A percentile compares a stretch with the other conserved stretches of the same genome.
These are phyloP conservation scores for Penicillium carneum DNA, from an alignment of 2,329 filamentous ascomycete genomes.

Conservation along the genomic window DNA sequence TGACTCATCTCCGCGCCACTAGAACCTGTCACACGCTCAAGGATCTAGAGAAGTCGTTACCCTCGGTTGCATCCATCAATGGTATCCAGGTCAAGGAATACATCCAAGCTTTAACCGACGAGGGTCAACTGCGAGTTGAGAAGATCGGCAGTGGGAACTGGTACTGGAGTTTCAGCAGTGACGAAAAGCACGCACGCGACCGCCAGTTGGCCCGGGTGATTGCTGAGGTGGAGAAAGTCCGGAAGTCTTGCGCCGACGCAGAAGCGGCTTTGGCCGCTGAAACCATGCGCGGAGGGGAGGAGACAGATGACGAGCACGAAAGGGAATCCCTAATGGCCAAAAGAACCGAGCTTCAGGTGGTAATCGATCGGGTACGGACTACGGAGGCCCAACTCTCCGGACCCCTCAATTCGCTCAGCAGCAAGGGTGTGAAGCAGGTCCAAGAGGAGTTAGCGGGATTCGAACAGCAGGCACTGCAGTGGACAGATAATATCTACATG, in stretches of 20 bases:
- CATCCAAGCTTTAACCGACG: conserved; percentile 67
- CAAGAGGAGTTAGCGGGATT: conserved; percentile 45
- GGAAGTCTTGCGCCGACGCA: conserved; percentile 41
- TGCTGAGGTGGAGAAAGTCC: conserved; percentile 42
- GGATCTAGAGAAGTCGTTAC: conserved; percentile 71
- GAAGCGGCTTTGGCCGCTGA: conserved; percentile 50
- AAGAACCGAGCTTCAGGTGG: conserved; percentile 38
- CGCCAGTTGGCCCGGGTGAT: conserved; percentile 37
- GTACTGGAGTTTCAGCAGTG: conserved; percentile 72
- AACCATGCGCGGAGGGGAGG: conserved; percentile 41
- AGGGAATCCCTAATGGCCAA: conserved; percentile 31
- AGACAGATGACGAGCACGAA: conserved; percentile 34
- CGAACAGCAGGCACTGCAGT: conserved; percentile 44
- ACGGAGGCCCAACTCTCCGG: conserved; percentile 44
- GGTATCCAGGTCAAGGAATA: conserved; percentile 73
- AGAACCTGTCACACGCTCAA: conserved; percentile 70
- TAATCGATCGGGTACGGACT: conserved; percentile 45
- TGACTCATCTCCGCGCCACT: conserved; percentile 66
- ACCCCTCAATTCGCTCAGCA: conserved; percentile 37
- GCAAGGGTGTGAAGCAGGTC: conserved; percentile 45
- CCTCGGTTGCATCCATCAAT: conserved; percentile 68
- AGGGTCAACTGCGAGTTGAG: conserved; percentile 68
- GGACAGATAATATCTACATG: conserved; percentile 56
- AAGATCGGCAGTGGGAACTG: conserved; percentile 76
- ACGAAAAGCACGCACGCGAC: conserved; percentile 61